A percentile compares a stretch with the other conserved stretches of the same genome.
These are phyloP conservation scores for Coemansia sp. DNA, from an alignment of 192 early-diverging fungal species.

Conservation along the genomic window DNA sequence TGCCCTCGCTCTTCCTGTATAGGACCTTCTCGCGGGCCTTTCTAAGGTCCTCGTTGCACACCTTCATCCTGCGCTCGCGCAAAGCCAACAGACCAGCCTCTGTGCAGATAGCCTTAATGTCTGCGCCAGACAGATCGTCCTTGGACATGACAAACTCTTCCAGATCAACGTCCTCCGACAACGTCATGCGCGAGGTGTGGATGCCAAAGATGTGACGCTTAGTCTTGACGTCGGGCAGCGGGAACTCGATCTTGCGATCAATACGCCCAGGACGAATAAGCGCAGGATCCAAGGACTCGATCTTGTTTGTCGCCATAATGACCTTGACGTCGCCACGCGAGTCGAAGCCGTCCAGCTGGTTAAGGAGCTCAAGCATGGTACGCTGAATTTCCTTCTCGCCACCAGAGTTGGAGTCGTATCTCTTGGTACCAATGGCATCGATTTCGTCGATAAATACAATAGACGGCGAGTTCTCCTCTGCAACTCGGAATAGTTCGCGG, in stretches of 20 bases:
- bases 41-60: slow-evolving; percentile 93
- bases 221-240: slow-evolving; percentile 92
- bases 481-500: slow-evolving; percentile 94
- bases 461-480: slow-evolving; percentile 92
- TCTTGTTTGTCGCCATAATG: slow-evolving; percentile 98
- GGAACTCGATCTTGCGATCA: slow-evolving; percentile 99
- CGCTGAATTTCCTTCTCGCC: slow-evolving; percentile 97
- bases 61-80: slow-evolving; percentile 98
- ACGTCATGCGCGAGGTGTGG: slow-evolving; percentile 91
- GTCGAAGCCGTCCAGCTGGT: slow-evolving; percentile 98
- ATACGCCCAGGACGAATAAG: slow-evolving; percentile 96
- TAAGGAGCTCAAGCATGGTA: slow-evolving; percentile 95
- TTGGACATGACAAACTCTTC: slow-evolving; percentile 99
- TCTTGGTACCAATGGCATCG: slow-evolving; percentile 97
- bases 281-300: slow-evolving; percentile 95
- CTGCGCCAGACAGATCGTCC: slow-evolving; percentile 97
- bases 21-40: slow-evolving; percentile 99
- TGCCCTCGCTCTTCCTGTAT: slow-evolving; percentile 98
- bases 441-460: slow-evolving; percentile 99
- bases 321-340: slow-evolving; percentile 96
- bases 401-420: slow-evolving; percentile 92
- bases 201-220: slow-evolving; percentile 98
- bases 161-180: slow-evolving; percentile 94
- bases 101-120: slow-evolving; percentile 99
- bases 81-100: slow-evolving; percentile 97